These are phyloP conservation scores for Annulohypoxylon moriforme DNA, from an alignment of 495 filamentous ascomycete genomes.

Conservation along the genomic window DNA sequence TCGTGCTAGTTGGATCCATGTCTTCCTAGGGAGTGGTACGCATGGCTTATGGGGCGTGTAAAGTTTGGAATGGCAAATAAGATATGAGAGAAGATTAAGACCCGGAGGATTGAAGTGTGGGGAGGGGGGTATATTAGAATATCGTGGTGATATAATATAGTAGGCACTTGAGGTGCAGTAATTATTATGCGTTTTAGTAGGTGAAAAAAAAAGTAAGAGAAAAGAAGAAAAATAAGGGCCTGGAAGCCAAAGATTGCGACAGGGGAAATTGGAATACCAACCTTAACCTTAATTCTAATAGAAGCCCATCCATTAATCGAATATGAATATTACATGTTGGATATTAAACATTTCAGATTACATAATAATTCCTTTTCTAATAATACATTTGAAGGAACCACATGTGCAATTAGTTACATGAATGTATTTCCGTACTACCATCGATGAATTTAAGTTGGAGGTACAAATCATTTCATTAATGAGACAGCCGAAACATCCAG, in stretches of 20 bases:
- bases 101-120: constrained; percentile 17
- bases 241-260: neutral
- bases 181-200: too few species aligned
- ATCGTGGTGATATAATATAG: neutral
- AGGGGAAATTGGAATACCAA: neutral
- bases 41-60: neutral
- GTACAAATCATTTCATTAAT: neutral
- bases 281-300: neutral
- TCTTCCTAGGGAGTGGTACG: constrained; percentile 12
- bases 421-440: neutral
- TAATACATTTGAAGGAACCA: neutral
- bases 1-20: constrained; percentile 13
- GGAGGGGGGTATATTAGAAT: constrained; percentile 26
- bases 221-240: constrained; percentile 1
- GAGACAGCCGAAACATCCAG: constrained; percentile 1
- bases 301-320: neutral
- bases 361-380: neutral
- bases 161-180: neutral
- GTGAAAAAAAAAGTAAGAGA: neutral
- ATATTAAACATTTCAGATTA: neutral
- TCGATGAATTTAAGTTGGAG: neutral
- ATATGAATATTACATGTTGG: too few species aligned
- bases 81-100: neutral
- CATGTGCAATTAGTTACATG: neutral
- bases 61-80: constrained; percentile 6